Conservation (phyloP, 352 stramenopile species). For the Phytophthora melonis region DNA sequence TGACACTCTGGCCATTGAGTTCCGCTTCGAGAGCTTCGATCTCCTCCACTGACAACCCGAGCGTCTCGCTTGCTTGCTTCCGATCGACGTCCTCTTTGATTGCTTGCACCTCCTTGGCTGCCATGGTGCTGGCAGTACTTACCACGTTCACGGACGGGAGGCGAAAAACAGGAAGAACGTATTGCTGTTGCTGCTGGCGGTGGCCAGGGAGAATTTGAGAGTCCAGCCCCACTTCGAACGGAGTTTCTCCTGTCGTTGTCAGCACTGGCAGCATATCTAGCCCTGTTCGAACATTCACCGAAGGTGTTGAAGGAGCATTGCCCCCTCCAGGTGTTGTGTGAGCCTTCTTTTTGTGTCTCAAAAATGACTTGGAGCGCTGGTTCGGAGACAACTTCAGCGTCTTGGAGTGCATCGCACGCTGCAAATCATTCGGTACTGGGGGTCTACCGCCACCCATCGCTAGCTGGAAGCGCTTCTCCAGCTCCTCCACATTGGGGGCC, state of each 20-base stretch:
- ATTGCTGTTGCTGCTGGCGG: conserved; percentile 37
- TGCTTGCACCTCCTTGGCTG: conserved; percentile 49
- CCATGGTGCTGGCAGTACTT: conserved; percentile 46
- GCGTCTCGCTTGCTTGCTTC: conserved; percentile 67
- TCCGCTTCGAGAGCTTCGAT: conserved; percentile 71
- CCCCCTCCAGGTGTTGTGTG: conserved; percentile 14
- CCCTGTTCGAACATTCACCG: conserved; percentile 40
- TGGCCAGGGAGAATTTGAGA: conserved; percentile 21
- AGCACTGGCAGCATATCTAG: conserved; percentile 81
- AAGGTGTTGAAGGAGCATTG: conserved; percentile 7
- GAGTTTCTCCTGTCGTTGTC: conserved; percentile 71
- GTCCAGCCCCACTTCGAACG: conserved; percentile 75
- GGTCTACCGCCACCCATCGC: conserved; percentile 33
- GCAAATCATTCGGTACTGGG: conserved; percentile 29
- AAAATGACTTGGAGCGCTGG: conserved; percentile 51
- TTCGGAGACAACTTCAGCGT: conserved; percentile 54
- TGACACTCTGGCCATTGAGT: conserved; percentile 40
- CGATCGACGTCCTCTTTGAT: conserved; percentile 64
- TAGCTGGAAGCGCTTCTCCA: conserved; percentile 51
- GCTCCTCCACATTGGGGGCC: conserved; percentile 43
- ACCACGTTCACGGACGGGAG: conserved; percentile 67
- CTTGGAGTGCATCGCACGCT: conserved; percentile 54
- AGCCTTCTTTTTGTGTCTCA: conserved; percentile 63
- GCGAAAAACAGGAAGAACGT: conserved; percentile 78
- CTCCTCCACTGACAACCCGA: conserved; percentile 74